A percentile compares a stretch with the other conserved stretches of the same genome.
Evolutionary conservation across 495 filamentous ascomycete genomes (phyloP).

Genomic region (Annulohypoxylon nitens): DNA sequence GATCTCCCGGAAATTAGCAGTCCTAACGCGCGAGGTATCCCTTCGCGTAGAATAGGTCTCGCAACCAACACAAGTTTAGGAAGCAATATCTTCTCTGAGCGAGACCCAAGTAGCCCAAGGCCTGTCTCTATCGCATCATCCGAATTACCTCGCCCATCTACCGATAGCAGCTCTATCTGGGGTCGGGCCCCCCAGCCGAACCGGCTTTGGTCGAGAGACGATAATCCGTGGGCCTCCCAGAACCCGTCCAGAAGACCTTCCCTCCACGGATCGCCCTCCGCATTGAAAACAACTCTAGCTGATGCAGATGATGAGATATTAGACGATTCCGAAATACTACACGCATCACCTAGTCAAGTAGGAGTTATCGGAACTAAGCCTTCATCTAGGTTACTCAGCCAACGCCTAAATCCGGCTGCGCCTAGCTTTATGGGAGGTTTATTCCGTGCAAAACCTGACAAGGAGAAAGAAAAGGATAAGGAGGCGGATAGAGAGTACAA

Average conservation of each 20-base stretch:
- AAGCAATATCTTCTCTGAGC: constrained; percentile 74
- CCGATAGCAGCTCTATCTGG: constrained; percentile 73
- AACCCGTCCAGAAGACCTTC: constrained; percentile 63
- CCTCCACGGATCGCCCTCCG: constrained; percentile 63
- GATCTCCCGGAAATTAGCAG: constrained; percentile 54
- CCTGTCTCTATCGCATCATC: constrained; percentile 84
- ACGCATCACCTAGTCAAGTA: constrained; percentile 59
- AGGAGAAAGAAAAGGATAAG: constrained; percentile 57
- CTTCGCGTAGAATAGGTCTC: constrained; percentile 69
- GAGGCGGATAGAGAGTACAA: constrained; percentile 51
- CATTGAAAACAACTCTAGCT: constrained; percentile 63
- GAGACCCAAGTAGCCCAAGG: constrained; percentile 77
- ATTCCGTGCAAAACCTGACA: constrained; percentile 55
- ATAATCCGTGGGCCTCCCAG: constrained; percentile 58
- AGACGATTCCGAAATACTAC: constrained; percentile 57
- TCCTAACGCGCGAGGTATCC: constrained; percentile 54
- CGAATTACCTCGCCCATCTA: constrained; percentile 84
- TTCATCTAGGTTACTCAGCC: constrained; percentile 55
- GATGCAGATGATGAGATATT: constrained; percentile 65
- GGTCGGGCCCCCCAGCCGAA: constrained; percentile 53
- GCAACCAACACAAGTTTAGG: constrained; percentile 73
- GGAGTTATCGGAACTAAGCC: constrained; percentile 66
- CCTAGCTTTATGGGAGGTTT: constrained; percentile 64
- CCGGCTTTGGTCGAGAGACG: constrained; percentile 60
- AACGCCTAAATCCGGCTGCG: constrained; percentile 65